These are phyloP conservation scores for Trichothecium sympodiale DNA, from an alignment of 2,329 filamentous ascomycete genomes.

Conservation along the genomic window DNA sequence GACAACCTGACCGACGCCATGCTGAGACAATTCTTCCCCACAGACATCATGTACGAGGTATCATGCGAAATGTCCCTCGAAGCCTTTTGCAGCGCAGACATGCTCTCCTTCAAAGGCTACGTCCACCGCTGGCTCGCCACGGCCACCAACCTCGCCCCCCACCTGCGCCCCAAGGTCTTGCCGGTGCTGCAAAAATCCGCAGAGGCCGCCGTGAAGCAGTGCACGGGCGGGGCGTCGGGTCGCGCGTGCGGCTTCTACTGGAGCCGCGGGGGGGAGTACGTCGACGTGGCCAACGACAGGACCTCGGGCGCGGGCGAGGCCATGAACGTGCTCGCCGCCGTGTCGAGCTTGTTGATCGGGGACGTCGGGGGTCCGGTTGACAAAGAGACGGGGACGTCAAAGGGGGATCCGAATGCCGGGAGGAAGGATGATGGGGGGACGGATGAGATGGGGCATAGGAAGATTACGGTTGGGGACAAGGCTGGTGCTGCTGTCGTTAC, in stretches of 20 bases:
- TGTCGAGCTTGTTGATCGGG: slow-evolving; percentile 36
- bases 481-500: slow-evolving; percentile 38
- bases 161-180: slow-evolving; percentile 40
- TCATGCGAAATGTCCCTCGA: slow-evolving; percentile 46
- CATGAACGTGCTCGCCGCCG: slow-evolving; percentile 45
- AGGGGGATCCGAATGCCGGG: slow-evolving; percentile 29
- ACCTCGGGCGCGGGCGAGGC: slow-evolving; percentile 47
- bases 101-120: slow-evolving; percentile 62
- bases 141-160: slow-evolving; percentile 49
- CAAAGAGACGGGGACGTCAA: slow-evolving; percentile 34
- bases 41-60: slow-evolving; percentile 52
- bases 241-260: slow-evolving; percentile 55
- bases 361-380: slow-evolving; percentile 30
- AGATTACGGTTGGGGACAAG: slow-evolving; percentile 5
- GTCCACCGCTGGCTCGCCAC: slow-evolving; percentile 54
- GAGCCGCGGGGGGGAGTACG: slow-evolving; percentile 30
- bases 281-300: slow-evolving; percentile 35
- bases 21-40: slow-evolving; percentile 40
- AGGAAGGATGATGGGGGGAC: no score
- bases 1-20: slow-evolving; percentile 42
- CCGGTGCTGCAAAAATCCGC: slow-evolving; percentile 47
- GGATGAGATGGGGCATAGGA: no score
- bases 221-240: slow-evolving; percentile 45
- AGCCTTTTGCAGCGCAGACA: slow-evolving; percentile 53
- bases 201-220: slow-evolving; percentile 47